Evolutionary conservation across 805 yeast genomes (phyloP).

Genomic region (Kuraishia molischiana): DNA sequence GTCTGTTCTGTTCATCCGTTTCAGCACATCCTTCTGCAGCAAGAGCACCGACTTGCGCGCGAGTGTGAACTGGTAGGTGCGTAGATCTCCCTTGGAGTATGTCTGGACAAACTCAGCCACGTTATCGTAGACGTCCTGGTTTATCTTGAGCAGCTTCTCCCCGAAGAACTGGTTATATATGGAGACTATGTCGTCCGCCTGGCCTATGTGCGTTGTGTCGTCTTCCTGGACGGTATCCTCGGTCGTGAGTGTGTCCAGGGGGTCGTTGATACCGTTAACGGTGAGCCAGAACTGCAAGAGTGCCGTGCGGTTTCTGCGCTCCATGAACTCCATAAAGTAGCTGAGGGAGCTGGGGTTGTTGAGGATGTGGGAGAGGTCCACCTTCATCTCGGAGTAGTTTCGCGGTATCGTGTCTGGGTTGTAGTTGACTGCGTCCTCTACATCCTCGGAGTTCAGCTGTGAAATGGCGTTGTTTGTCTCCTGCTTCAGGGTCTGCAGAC

Average conservation of each 20-base stretch:
- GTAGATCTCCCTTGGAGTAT: slow-evolving; percentile 6
- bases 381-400: slow-evolving; percentile 8
- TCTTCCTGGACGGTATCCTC: slow-evolving; percentile 19
- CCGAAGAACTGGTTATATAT: slow-evolving; percentile 36
- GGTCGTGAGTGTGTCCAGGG: slow-evolving; percentile 42
- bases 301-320: slow-evolving; percentile 30
- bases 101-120: slow-evolving; percentile 27
- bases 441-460: background rate
- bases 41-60: slow-evolving; percentile 54
- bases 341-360: slow-evolving; percentile 36
- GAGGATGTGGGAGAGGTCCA: slow-evolving; percentile 33
- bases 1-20: slow-evolving; percentile 40
- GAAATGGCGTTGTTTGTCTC: slow-evolving; percentile 2
- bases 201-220: slow-evolving; percentile 10
- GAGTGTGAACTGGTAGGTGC: slow-evolving; percentile 26
- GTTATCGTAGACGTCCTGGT: slow-evolving; percentile 15
- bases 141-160: slow-evolving; percentile 19
- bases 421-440: background rate
- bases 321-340: slow-evolving; percentile 47
- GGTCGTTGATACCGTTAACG: slow-evolving; percentile 62
- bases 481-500: slow-evolving; percentile 10
- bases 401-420: slow-evolving; percentile 5
- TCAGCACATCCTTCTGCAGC: slow-evolving; percentile 44
- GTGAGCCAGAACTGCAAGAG: slow-evolving; percentile 56
- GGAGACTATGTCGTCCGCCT: slow-evolving; percentile 40